Conservation (phyloP, 495 filamentous ascomycete species). For the Xylaria scruposa region DNA sequence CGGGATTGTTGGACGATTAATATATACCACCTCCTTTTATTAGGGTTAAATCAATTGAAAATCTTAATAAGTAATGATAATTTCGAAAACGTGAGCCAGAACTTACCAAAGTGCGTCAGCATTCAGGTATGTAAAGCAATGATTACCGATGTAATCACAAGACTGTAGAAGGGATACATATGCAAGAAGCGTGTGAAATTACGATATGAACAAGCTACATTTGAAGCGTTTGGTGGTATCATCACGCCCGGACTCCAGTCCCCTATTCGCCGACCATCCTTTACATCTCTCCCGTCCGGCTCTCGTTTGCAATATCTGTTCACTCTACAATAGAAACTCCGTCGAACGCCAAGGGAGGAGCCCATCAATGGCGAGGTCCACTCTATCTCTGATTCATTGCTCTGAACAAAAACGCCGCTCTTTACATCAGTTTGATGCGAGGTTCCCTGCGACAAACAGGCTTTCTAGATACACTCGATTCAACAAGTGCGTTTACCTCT, state of each 20-base stretch:
- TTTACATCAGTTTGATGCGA: neutral
- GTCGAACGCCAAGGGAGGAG: neutral
- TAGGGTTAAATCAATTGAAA: neutral
- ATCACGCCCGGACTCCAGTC: slow-evolving; percentile 23
- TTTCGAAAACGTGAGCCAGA: neutral
- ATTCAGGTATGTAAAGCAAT: neutral
- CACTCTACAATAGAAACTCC: slow-evolving; percentile 6
- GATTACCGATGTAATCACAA: neutral
- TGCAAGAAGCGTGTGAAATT: slow-evolving; percentile 1
- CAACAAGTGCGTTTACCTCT: neutral
- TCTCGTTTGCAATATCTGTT: neutral
- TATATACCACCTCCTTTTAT: neutral
- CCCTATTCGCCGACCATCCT: slow-evolving; percentile 1
- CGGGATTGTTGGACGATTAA: slow-evolving; percentile 71
- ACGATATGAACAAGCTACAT: slow-evolving; percentile 24
- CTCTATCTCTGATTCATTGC: neutral
- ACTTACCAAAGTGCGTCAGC: neutral
- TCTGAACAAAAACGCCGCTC: slow-evolving; percentile 1
- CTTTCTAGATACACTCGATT: neutral
- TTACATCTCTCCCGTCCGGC: neutral
- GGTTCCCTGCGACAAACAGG: neutral
- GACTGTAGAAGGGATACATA: neutral
- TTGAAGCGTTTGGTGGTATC: slow-evolving; percentile 28
- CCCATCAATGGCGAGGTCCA: neutral
- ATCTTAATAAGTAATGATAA: neutral